Evolutionary conservation across 2,329 filamentous ascomycete genomes (phyloP).

Genomic region (Aspergillus arachidicola): DNA sequence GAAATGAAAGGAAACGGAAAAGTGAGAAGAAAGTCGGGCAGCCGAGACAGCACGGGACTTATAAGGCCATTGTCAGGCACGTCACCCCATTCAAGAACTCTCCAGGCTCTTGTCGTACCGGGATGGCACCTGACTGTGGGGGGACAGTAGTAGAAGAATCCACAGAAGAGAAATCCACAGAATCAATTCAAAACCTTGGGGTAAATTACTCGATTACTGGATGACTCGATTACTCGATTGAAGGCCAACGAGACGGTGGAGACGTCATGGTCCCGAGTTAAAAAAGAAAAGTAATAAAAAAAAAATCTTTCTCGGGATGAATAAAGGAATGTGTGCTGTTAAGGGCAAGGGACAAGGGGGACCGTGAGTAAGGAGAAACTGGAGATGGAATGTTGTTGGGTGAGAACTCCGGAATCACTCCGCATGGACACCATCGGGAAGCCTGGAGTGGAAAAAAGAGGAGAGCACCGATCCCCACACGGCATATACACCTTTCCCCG

Average conservation of each 20-base stretch:
- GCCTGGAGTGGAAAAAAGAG: neutral
- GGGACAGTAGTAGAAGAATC: neutral
- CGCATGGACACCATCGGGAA: neutral
- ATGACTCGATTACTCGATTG: neutral
- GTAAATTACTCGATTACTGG: neutral
- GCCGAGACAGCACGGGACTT: slow-evolving; percentile 19
- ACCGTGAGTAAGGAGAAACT: neutral
- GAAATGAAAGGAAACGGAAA: slow-evolving; percentile 1
- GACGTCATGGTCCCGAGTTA: neutral
- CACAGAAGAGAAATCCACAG: neutral
- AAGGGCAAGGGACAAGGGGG: neutral
- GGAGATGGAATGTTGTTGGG: neutral
- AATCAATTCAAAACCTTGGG: neutral
- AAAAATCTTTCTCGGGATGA: too few species aligned
- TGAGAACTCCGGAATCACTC: neutral
- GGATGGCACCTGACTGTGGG: neutral
- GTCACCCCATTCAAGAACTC: slow-evolving; percentile 1
- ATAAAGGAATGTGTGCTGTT: neutral
- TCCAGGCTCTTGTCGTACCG: neutral
- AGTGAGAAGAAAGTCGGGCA: slow-evolving; percentile 8
- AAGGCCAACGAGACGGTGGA: neutral
- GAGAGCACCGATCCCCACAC: neutral
- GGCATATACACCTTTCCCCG: slow-evolving; percentile 11
- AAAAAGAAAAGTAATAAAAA: too few species aligned
- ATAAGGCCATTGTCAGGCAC: slow-evolving; percentile 16